Evolutionary conservation across 2,329 filamentous ascomycete genomes (phyloP).

Genomic region (Chrysosphaeria jannelii): DNA sequence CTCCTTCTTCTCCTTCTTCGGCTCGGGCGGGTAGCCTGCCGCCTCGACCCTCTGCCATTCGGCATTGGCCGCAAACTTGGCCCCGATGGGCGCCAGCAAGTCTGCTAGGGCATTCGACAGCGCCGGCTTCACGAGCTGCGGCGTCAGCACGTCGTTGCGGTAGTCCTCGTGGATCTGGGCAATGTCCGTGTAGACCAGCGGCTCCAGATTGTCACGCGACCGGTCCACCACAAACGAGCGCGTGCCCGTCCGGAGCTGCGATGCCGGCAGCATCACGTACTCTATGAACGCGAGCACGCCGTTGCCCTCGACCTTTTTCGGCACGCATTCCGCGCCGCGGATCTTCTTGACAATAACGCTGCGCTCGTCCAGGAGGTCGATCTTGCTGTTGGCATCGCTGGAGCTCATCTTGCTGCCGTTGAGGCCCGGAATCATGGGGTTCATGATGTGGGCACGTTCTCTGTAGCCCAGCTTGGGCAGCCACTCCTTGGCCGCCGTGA

Average conservation of each 20-base stretch:
- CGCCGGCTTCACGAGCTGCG: constrained; percentile 67
- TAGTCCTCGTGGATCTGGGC: constrained; percentile 55
- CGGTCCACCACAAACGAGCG: constrained; percentile 38
- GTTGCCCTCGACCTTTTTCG: constrained; percentile 53
- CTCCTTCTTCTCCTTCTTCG: constrained; percentile 21
- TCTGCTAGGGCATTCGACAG: constrained; percentile 41
- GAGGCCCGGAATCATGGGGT: constrained; percentile 66
- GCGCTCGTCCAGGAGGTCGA: constrained; percentile 61
- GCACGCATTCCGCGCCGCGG: constrained; percentile 54
- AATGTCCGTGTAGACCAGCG: constrained; percentile 53
- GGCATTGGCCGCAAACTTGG: constrained; percentile 32
- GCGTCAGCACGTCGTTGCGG: constrained; percentile 46
- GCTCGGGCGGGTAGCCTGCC: constrained; percentile 53
- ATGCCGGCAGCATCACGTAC: constrained; percentile 54
- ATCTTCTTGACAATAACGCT: constrained; percentile 58
- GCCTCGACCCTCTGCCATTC: constrained; percentile 57
- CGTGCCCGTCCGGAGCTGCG: constrained; percentile 24
- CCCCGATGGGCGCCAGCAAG: constrained; percentile 50
- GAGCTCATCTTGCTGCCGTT: constrained; percentile 65
- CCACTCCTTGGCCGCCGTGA: constrained; percentile 58
- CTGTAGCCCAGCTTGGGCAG: constrained; percentile 66
- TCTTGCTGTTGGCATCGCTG: constrained; percentile 55
- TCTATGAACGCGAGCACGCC: constrained; percentile 69
- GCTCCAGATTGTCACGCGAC: constrained; percentile 31
- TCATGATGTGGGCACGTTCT: constrained; percentile 26